phyloP scores from a whole-genome alignment of 2,329 filamentous ascomycete genomes.

The Cytospora schulzeri region DNA sequence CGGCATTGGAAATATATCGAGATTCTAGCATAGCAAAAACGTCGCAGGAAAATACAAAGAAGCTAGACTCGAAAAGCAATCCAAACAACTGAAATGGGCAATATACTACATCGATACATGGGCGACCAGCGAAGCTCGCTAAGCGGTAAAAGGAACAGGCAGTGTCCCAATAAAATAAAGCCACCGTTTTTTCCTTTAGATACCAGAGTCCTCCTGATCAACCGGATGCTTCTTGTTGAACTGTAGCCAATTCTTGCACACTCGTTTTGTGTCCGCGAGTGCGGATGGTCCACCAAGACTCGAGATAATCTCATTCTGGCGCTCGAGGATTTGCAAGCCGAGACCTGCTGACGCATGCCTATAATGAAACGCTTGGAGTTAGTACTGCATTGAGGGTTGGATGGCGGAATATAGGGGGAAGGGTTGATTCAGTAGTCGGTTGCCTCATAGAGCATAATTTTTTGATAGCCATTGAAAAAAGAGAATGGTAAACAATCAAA shows the following conservation, averaged over 20 bases:
- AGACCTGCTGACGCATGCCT: conserved; percentile 17
- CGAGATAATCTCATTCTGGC: conserved; percentile 14
- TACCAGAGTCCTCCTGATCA: conserved; percentile 26
- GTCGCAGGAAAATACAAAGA: background rate
- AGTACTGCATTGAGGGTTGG: background rate
- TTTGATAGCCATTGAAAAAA: background rate
- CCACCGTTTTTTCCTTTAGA: background rate
- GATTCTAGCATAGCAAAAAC: background rate
- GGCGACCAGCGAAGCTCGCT: background rate
- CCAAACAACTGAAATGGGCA: background rate
- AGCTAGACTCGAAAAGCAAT: background rate
- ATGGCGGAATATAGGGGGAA: too few species aligned
- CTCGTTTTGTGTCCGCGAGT: conserved; percentile 19
- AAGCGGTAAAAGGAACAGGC: background rate
- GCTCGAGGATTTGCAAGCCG: conserved; percentile 22
- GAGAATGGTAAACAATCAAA: background rate
- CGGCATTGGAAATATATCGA: too few species aligned
- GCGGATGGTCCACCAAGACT: conserved; percentile 20
- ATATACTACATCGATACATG: background rate
- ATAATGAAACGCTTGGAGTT: background rate
- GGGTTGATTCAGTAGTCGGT: too few species aligned
- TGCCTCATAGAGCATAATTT: too few species aligned
- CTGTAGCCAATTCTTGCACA: conserved; percentile 23
- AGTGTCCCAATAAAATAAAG: background rate
- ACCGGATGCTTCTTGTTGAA: conserved; percentile 19